phyloP scores from a whole-genome alignment of 352 stramenopile species.

The Blastocystis sp. region DNA sequence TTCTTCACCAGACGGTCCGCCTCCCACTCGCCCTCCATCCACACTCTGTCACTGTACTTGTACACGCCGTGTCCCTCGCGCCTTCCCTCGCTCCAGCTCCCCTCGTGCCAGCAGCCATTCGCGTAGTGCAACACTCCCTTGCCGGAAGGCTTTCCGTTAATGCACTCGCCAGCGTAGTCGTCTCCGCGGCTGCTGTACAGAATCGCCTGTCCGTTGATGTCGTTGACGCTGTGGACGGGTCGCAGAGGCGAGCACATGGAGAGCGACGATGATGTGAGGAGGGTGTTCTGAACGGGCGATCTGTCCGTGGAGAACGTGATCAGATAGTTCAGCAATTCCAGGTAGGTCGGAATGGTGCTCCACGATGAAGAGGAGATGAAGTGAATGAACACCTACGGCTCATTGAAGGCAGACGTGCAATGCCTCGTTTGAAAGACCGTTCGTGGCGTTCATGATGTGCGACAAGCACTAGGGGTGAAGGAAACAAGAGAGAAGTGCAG shows the following conservation, averaged over 20 bases:
- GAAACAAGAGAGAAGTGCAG: not conserved
- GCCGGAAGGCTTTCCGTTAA: constrained; percentile 1
- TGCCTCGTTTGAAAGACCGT: not conserved
- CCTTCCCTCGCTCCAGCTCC: constrained; percentile 12
- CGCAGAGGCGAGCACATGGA: not conserved
- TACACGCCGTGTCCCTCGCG: not conserved
- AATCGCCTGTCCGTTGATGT: not conserved
- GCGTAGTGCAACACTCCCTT: not conserved
- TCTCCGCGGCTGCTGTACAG: constrained; percentile 49
- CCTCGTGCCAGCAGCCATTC: constrained; percentile 41
- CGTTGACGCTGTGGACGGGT: not conserved
- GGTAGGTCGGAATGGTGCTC: constrained; percentile 2
- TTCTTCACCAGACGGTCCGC: not conserved
- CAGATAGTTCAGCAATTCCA: constrained; percentile 9
- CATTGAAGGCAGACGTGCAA: not conserved
- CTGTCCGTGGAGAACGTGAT: not conserved
- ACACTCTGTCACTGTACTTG: constrained; percentile 41
- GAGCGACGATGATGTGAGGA: not conserved
- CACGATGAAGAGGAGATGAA: not conserved
- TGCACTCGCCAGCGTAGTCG: not conserved
- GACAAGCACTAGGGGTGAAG: constrained; percentile 14
- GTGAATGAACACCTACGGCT: not conserved
- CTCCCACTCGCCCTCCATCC: not conserved
- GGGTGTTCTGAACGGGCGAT: not conserved
- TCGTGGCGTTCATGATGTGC: constrained; percentile 3